Evolutionary conservation across 495 filamentous ascomycete species (phyloP).

Genomic region (Lasiosphaeriaceae sp.): DNA sequence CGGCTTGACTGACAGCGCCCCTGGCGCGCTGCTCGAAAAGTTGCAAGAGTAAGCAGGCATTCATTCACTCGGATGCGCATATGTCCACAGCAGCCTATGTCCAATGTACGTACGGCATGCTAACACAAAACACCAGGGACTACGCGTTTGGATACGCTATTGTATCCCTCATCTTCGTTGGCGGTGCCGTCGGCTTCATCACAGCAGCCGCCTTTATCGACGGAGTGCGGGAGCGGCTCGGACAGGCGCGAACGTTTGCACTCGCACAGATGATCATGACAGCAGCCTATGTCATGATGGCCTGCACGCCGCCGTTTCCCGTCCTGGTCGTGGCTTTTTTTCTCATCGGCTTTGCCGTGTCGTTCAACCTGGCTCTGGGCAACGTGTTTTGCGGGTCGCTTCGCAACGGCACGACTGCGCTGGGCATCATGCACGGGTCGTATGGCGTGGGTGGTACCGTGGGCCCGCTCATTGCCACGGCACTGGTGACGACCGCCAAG

Average conservation of each 20-base stretch:
- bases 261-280: conserved; percentile 49
- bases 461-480: conserved; percentile 67
- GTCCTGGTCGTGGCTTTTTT: conserved; percentile 62
- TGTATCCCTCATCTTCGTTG: conserved; percentile 76
- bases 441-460: conserved; percentile 73
- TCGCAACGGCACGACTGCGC: conserved; percentile 55
- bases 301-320: conserved; percentile 65
- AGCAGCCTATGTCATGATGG: conserved; percentile 57
- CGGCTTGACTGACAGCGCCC: conserved; percentile 60
- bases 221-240: conserved; percentile 52
- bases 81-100: neutral
- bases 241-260: conserved; percentile 59
- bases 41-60: conserved; percentile 64
- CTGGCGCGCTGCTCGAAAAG: conserved; percentile 73
- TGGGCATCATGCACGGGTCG: conserved; percentile 62
- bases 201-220: conserved; percentile 63
- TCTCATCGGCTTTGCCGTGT: conserved; percentile 62
- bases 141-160: conserved; percentile 70
- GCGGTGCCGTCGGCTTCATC: conserved; percentile 75
- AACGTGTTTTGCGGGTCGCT: conserved; percentile 75
- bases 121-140: conserved; percentile 30
- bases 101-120: neutral
- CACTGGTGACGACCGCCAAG: conserved; percentile 47
- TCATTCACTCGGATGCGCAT: conserved; percentile 10
- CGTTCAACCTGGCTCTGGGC: conserved; percentile 63